Evolutionary conservation across 345 rosid species (phyloP).

Genomic region (Eucalyptus erythrocorys): DNA sequence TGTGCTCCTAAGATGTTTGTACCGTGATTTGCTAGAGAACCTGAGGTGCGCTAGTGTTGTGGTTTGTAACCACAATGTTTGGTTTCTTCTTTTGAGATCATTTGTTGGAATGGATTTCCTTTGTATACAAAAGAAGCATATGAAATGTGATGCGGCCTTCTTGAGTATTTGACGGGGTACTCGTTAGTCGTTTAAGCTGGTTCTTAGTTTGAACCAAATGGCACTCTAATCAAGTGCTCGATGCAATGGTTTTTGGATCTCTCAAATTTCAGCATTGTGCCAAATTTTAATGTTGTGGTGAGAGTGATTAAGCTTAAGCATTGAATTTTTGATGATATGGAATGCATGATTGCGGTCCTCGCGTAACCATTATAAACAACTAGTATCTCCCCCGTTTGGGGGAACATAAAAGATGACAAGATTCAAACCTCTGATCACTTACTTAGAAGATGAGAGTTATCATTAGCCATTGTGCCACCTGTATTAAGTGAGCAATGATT

Average conservation of each 20-base stretch:
- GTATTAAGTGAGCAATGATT: background rate
- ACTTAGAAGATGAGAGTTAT: background rate
- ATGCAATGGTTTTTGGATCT: background rate
- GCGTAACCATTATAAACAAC: background rate
- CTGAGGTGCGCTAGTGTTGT: no score
- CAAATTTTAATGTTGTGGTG: background rate
- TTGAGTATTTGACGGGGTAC: background rate
- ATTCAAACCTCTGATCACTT: background rate
- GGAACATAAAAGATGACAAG: background rate
- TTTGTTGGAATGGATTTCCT: background rate
- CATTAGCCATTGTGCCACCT: background rate
- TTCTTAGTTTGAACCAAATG: background rate
- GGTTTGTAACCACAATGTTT: no score
- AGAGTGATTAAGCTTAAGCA: background rate
- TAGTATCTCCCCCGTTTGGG: background rate
- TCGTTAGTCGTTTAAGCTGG: background rate
- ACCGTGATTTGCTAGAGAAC: background rate
- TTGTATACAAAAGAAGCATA: background rate
- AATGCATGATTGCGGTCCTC: background rate
- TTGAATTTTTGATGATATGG: background rate
- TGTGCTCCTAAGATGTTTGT: background rate
- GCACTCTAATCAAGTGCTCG: background rate
- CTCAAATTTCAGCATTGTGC: background rate
- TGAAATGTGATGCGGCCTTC: background rate
- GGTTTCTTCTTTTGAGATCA: no score